Evolutionary conservation across 129 eudicot genomes (phyloP).

Genomic region (Tagetes erecta): DNA sequence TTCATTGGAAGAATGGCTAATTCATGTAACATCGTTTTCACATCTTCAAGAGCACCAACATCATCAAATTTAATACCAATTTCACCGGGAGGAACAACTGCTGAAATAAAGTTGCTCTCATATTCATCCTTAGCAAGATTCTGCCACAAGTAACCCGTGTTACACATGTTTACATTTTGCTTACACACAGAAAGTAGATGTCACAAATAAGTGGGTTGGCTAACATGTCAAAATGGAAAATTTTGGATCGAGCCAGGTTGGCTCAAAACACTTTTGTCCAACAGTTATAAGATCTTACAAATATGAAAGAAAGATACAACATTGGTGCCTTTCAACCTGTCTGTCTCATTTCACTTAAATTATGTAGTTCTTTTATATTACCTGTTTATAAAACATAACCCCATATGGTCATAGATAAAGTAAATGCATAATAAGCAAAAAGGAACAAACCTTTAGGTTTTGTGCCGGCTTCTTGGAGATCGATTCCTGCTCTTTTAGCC

Average conservation of each 20-base stretch:
- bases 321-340: neutral
- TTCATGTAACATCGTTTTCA: conserved; percentile 83
- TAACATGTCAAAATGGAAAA: neutral
- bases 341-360: neutral
- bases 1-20: conserved; percentile 96
- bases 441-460: conserved; percentile 64
- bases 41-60: conserved; percentile 99
- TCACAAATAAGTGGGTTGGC: neutral
- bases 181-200: neutral
- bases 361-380: neutral
- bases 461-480: conserved; percentile 84
- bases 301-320: neutral
- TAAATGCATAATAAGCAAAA: conserved; percentile 5
- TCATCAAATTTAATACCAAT: conserved; percentile 96
- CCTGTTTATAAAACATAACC: conserved; percentile 1
- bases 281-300: neutral
- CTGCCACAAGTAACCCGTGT: conserved; percentile 41
- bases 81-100: conserved; percentile 97
- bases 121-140: conserved; percentile 96
- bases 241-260: neutral
- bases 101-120: conserved; percentile 92
- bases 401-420: neutral
- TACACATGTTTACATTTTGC: conserved; percentile 12
- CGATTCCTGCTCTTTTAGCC: conserved; percentile 81
- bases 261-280: conserved; percentile 16